Conservation (phyloP, 108 stramenopile species). For the Skeletonema tropicum region DNA sequence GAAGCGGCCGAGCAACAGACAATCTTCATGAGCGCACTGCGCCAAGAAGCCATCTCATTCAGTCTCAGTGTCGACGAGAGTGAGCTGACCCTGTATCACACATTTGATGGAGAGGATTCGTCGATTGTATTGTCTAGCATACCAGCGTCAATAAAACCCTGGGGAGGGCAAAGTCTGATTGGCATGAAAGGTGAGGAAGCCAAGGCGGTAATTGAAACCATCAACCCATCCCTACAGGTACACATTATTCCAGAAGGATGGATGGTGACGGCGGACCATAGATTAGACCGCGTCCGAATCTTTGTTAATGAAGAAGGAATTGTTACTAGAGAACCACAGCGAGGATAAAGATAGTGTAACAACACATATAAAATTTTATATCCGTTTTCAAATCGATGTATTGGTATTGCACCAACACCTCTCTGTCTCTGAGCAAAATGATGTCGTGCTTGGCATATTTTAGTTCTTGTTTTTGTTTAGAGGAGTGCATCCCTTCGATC, state of each 20-base stretch:
- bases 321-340: slow-evolving; percentile 14
- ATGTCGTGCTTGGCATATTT: no score
- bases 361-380: background rate
- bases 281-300: slow-evolving; percentile 53
- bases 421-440: no score
- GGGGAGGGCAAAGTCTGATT: slow-evolving; percentile 12
- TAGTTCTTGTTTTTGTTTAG: no score
- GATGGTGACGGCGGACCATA: slow-evolving; percentile 34
- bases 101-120: background rate
- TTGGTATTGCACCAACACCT: no score
- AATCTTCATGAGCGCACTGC: no score
- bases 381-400: no score
- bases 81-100: background rate
- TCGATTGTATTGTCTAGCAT: no score
- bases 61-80: background rate
- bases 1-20: background rate
- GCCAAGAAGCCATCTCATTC: background rate
- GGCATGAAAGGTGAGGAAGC: slow-evolving; percentile 47
- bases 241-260: slow-evolving; percentile 34
- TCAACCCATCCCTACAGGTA: slow-evolving; percentile 11
- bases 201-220: slow-evolving; percentile 12
- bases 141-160: no score
- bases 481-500: no score
- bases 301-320: slow-evolving; percentile 36
- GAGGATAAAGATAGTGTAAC: background rate